Evolutionary conservation across 495 filamentous ascomycete species (phyloP), one percentile per base, ranked within the genome.

Genomic region (Trichoderma gamsii): DNA sequence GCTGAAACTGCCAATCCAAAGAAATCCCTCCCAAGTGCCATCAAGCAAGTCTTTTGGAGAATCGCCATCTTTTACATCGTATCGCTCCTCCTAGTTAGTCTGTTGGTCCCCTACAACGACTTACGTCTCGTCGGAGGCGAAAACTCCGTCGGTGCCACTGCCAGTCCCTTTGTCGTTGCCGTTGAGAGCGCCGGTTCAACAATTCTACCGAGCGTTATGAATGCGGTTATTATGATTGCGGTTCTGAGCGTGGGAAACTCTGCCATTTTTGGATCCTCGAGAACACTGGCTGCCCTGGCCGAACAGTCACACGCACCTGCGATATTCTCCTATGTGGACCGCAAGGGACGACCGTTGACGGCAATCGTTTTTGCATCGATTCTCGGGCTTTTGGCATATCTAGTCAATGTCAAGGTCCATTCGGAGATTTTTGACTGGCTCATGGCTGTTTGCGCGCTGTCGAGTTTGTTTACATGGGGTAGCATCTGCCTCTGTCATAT

Each of bases 221-320:
- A 92, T 74, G 88, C 88, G 9, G 85, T 88, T 44, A 85, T 92
- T 64, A 77, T 92, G 43, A 83, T 84, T 65, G 85, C 87, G 1
- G 88, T 87, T 7, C 84, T 85, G 71, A 90, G 88, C 5, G 84
- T 87, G 0, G 88, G 84, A 25, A 91, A 91, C 72, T 86, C 88
- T 1, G 89, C 87, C 79, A 80, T 92, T 65, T 92, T 89, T 78
- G 86, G 85, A 65, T 88, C 86, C 9, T 88, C 86, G 0, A 83
- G 89, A 23, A 88, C 85, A 67, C 79, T 92, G 1, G 86, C 87
- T 23, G 88, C 89, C 4, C 79, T 92, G 11, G 87, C 89, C 51
- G 88, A 90, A 67, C 88, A 90, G 69, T 82, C 83, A 32, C 88
- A 90, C 73, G 88, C 89, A 1, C 89, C 88, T 11, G 74, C 76